Evolutionary conservation across 75 land plant species (phyloP).

Genomic region (Sequoiadendron giganteum): DNA sequence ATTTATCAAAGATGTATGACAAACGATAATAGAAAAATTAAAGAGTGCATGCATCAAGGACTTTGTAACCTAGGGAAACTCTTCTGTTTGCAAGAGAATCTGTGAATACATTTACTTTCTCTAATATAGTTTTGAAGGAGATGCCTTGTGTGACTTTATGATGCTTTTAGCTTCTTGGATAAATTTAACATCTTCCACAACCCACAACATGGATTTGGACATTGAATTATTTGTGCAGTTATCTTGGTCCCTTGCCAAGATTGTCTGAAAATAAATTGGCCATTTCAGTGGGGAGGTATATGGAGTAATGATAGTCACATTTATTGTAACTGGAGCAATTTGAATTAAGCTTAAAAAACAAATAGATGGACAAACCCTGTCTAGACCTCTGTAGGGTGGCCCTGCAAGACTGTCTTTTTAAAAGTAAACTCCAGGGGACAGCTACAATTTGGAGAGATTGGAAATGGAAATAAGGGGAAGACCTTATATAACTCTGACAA

Average conservation of each 20-base stretch:
- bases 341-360: not conserved
- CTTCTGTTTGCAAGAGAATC: too few species aligned
- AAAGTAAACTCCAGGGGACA: not conserved
- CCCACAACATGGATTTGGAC: not conserved
- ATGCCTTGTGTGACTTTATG: too few species aligned
- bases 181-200: not conserved
- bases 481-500: not conserved
- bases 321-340: not conserved
- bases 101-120: too few species aligned
- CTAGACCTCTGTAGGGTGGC: not conserved
- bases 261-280: not conserved
- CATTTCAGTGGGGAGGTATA: too few species aligned
- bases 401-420: not conserved
- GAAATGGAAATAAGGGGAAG: not conserved
- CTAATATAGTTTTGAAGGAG: too few species aligned
- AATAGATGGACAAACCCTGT: not conserved
- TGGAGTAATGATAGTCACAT: too few species aligned
- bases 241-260: not conserved
- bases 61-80: too few species aligned
- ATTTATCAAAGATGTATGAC: too few species aligned
- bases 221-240: not conserved
- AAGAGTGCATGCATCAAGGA: too few species aligned
- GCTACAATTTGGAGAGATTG: not conserved
- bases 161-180: too few species aligned
- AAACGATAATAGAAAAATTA: too few species aligned